Evolutionary conservation across 164 flowering plant genomes (phyloP).

Genomic region (Saururus chinensis): DNA sequence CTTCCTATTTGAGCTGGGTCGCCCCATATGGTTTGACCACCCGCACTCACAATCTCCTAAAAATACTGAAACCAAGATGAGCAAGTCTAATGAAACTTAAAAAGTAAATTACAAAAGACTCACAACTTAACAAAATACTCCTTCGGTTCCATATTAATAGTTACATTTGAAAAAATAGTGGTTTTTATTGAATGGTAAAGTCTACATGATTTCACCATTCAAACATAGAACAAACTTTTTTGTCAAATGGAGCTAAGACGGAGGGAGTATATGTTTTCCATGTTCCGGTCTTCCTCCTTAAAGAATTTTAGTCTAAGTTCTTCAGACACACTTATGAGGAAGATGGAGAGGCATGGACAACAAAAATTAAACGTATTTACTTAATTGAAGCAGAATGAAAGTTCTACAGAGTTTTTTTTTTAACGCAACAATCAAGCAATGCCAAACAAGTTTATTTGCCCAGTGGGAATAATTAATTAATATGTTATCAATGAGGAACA

Average conservation of each 20-base stretch:
- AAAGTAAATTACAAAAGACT: neutral
- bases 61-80: slow-evolving; percentile 4
- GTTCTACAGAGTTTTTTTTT: neutral
- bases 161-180: too few relatives aligned
- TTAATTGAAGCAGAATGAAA: neutral
- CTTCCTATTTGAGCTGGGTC: slow-evolving; percentile 68
- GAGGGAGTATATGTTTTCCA: too few relatives aligned
- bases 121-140: too few relatives aligned
- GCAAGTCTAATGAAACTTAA: neutral
- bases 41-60: slow-evolving; percentile 75
- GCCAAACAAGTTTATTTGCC: too few relatives aligned
- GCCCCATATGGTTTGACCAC: slow-evolving; percentile 92
- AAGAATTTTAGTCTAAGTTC: too few relatives aligned
- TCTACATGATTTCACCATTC: too few relatives aligned
- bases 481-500: too few relatives aligned
- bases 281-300: neutral
- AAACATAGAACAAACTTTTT: neutral
- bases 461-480: too few relatives aligned
- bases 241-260: too few relatives aligned
- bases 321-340: neutral
- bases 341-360: neutral
- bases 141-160: too few relatives aligned
- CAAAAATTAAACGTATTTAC: neutral
- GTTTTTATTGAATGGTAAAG: too few relatives aligned
- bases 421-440: neutral